phyloP scores from a whole-genome alignment of 2,329 filamentous ascomycete species.

The Coleophoma cylindrospora region DNA sequence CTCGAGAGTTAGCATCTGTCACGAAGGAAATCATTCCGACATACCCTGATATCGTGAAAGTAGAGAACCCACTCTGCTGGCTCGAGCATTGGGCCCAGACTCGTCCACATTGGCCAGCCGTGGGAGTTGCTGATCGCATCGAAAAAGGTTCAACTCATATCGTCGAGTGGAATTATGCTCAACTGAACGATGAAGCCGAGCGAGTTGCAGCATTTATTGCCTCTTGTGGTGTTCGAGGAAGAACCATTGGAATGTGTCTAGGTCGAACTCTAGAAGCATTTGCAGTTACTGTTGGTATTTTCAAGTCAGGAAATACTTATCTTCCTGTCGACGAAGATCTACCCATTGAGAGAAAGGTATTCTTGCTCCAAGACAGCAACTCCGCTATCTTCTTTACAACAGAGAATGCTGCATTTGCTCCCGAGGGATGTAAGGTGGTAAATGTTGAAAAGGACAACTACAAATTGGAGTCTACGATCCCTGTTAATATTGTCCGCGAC shows the following conservation, averaged over 20 bases:
- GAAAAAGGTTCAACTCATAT: background rate
- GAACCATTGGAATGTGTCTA: slow-evolving; percentile 24
- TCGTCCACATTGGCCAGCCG: background rate
- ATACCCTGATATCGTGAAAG: slow-evolving; percentile 9
- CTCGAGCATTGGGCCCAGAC: background rate
- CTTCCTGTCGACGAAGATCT: slow-evolving; percentile 28
- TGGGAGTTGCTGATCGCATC: background rate
- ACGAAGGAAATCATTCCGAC: slow-evolving; percentile 5
- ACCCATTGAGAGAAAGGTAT: slow-evolving; percentile 24
- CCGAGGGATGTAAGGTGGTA: slow-evolving; percentile 16
- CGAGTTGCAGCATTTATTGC: slow-evolving; percentile 21
- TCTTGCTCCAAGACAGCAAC: slow-evolving; percentile 23
- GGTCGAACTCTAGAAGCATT: slow-evolving; percentile 23
- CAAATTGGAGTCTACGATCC: background rate
- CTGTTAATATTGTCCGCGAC: background rate
- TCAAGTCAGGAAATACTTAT: slow-evolving; percentile 29
- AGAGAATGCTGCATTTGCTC: slow-evolving; percentile 10
- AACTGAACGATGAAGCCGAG: slow-evolving; percentile 1
- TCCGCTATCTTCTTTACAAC: slow-evolving; percentile 26
- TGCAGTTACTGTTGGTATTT: slow-evolving; percentile 25
- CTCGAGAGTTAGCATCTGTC: slow-evolving; percentile 18
- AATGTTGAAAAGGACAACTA: slow-evolving; percentile 12
- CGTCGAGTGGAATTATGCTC: background rate
- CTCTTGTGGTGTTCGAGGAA: slow-evolving; percentile 15
- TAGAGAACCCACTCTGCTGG: slow-evolving; percentile 12